phyloP scores from a whole-genome alignment of 345 rosid species.

The Durio zibethinus region DNA sequence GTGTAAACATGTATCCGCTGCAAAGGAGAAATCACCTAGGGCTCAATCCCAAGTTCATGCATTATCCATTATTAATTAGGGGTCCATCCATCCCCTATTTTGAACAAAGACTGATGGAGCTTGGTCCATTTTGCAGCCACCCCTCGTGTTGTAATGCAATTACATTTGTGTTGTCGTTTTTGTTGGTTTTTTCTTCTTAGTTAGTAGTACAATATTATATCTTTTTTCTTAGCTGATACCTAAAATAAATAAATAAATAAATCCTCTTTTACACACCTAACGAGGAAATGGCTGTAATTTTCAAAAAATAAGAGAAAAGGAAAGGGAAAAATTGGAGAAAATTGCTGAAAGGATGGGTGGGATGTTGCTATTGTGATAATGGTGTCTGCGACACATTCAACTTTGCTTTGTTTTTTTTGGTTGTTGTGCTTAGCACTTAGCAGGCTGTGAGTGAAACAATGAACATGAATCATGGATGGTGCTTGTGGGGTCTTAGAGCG shows the following conservation, averaged over 20 bases:
- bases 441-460: background rate
- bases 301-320: background rate
- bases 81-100: background rate
- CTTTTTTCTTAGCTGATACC: background rate
- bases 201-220: background rate
- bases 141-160: background rate
- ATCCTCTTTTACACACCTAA: background rate
- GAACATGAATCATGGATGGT: background rate
- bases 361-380: slow-evolving; percentile 3
- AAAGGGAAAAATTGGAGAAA: background rate
- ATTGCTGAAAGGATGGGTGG: background rate
- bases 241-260: background rate
- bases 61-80: background rate
- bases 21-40: background rate
- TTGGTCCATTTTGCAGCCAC: background rate
- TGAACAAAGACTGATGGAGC: background rate
- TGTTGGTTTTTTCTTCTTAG: background rate
- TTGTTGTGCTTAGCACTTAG: background rate
- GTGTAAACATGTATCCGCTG: background rate
- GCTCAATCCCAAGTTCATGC: background rate
- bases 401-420: background rate
- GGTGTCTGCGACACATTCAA: background rate
- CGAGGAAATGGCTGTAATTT: slow-evolving; percentile 10
- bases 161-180: background rate
- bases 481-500: background rate